These are phyloP conservation scores for Plectosphaerella sp. DNA, from an alignment of 2,329 filamentous ascomycete genomes.

Conservation along the genomic window DNA sequence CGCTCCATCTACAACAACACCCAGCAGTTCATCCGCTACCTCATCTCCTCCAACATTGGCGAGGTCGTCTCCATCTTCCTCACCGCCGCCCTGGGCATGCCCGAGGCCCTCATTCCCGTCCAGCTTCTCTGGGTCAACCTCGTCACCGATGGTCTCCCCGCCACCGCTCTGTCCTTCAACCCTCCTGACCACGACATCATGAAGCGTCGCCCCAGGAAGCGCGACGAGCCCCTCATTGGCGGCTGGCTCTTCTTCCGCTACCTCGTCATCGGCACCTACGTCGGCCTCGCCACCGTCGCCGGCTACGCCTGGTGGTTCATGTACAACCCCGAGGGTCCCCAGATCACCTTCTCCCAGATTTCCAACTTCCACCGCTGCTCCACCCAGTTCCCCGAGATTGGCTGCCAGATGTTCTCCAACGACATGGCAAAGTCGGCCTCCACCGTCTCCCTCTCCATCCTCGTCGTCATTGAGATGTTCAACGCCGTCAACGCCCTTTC, in stretches of 20 bases:
- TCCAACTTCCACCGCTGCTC: constrained; percentile 93
- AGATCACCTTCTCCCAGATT: constrained; percentile 87
- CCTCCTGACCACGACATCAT: constrained; percentile 98
- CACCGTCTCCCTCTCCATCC: constrained; percentile 83
- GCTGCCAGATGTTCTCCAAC: constrained; percentile 87
- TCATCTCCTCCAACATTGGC: constrained; percentile 98
- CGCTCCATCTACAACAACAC: constrained; percentile 99
- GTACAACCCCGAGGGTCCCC: constrained; percentile 84
- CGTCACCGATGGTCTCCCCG: constrained; percentile 93
- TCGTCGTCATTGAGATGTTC: constrained; percentile 98
- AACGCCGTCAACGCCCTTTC: constrained; percentile 98
- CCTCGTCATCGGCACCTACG: constrained; percentile 91
- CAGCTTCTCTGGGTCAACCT: constrained; percentile 99
- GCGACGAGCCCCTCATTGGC: constrained; percentile 86
- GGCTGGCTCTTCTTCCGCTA: constrained; percentile 98
- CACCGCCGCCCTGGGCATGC: constrained; percentile 94
- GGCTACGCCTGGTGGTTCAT: constrained; percentile 99
- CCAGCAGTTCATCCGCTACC: constrained; percentile 97
- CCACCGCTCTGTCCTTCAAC: constrained; percentile 96
- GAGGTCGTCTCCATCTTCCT: constrained; percentile 99
- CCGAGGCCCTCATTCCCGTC: constrained; percentile 92
- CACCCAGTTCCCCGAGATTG: constrained; percentile 78
- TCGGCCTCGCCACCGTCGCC: constrained; percentile 89
- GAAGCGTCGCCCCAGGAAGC: constrained; percentile 84
- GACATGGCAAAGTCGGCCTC: constrained; percentile 84